Evolutionary conservation across 768 basidiomycete species (phyloP), one percentile per base, ranked within the genome.

Genomic region (Tylopilus sp.): DNA sequence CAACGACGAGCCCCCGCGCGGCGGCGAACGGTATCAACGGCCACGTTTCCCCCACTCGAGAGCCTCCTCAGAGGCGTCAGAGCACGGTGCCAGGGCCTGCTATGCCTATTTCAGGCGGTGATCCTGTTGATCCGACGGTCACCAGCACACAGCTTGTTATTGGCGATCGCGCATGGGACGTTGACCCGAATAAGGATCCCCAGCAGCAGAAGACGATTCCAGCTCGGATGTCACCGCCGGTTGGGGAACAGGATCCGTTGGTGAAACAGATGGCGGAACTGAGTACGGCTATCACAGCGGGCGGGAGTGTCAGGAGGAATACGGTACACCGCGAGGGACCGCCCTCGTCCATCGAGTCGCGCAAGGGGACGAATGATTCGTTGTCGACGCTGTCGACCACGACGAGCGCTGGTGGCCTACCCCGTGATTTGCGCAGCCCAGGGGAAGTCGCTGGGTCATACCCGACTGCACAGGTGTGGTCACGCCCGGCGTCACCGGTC

Each of bases 371-470:
- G 18, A 39, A 54, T 5, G 65, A 67, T 0, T 59, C 63, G 8
- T 30, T 68, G 20, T 43, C 56, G 18, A 58, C 62, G 6, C 74
- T 63, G 20, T 62, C 45, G 49, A 64, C 38, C 15, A 52, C 51
- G n/a, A 63, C 62, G 13, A 60, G 47, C n/a, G 40, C 53, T 7
- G 30, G 21, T 17, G 20, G 40, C 31, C 41, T 40, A 2, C 46
- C 57, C 33, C 75, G 80, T 22, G 88, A 92, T 66, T 92, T 89
- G 60, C 78, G 83, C 44, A 81, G 81, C 48, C 85, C 83, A 18
- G 91, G 88, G 0, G 84, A 93, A 51, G 57, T 82, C 26, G 88
- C 94, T n/a, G 91, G 91, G 17, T 67, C 75, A 0, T 86, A 88
- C 57, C 92, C 91, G 0, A 73, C 79, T 9, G 59, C 74, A 0